Percentiles rank a stretch among this genome's conserved stretches.
Evolutionary conservation across 768 basidiomycete species (phyloP).

Genomic region (Neoboletus magnificus): DNA sequence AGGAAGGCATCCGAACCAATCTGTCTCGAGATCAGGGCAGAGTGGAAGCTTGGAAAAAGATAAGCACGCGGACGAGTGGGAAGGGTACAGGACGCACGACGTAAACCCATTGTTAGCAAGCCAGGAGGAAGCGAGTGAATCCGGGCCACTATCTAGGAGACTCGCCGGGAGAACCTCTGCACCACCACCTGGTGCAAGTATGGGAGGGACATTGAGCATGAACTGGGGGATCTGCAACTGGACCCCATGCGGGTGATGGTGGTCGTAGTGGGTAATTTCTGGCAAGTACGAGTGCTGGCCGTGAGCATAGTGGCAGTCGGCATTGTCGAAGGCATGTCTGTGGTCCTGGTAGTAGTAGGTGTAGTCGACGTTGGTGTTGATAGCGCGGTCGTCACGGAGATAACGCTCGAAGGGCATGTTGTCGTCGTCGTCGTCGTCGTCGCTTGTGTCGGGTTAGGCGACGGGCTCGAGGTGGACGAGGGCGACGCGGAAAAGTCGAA

Average conservation of each 20-base stretch:
- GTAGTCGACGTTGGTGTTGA: slow-evolving; percentile 2
- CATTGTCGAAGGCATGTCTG: slow-evolving; percentile 9
- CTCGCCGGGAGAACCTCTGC: slow-evolving; percentile 65
- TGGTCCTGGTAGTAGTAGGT: slow-evolving; percentile 13
- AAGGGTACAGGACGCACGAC: slow-evolving; percentile 17
- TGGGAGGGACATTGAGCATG: slow-evolving; percentile 54
- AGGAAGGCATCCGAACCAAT: background rate
- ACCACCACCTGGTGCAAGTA: slow-evolving; percentile 67
- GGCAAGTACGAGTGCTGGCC: background rate
- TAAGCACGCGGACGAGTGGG: slow-evolving; percentile 6
- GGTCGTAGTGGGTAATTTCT: slow-evolving; percentile 2
- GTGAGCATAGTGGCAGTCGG: slow-evolving; percentile 8
- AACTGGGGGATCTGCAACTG: slow-evolving; percentile 67
- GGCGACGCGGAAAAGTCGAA: background rate
- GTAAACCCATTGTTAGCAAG: slow-evolving; percentile 46
- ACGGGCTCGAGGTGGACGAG: background rate
- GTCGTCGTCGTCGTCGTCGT: slow-evolving; percentile 9
- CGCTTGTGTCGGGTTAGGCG: background rate
- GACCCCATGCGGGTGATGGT: slow-evolving; percentile 25
- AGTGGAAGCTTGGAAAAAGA: slow-evolving; percentile 21
- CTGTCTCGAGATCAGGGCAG: slow-evolving; percentile 18
- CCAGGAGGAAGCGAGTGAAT: slow-evolving; percentile 44
- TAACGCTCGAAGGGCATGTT: slow-evolving; percentile 44
- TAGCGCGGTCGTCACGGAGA: slow-evolving; percentile 25
- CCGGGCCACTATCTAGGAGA: slow-evolving; percentile 25